Percentiles rank a stretch among this genome's conserved stretches.
These are phyloP conservation scores for Paramecium sexaurelia DNA, from an alignment of 73 alveolate species.

Conservation along the genomic window DNA sequence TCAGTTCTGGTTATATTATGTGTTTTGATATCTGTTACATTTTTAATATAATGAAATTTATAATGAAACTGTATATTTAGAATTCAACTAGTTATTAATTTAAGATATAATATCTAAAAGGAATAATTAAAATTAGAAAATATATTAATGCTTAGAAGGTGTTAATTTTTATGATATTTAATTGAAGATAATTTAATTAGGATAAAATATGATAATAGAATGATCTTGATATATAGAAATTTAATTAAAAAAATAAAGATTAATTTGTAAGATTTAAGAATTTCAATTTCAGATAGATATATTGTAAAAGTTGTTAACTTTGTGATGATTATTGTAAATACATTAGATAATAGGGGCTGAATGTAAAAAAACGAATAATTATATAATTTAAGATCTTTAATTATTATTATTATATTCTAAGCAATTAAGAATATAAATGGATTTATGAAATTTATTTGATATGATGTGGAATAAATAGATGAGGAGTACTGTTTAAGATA, in stretches of 20 bases:
- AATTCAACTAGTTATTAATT: no score
- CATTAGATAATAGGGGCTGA: constrained; percentile 24
- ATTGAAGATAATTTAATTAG: no score
- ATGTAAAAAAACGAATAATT: neutral
- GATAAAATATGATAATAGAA: no score
- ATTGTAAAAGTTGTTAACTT: neutral
- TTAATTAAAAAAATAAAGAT: constrained; percentile 23
- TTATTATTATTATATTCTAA: neutral
- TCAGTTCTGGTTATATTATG: no score
- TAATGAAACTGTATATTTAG: no score
- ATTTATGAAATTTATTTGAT: constrained; percentile 10
- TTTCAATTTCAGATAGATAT: neutral
- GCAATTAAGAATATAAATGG: neutral
- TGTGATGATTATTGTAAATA: neutral
- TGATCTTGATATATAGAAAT: constrained; percentile 15
- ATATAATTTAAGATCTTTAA: neutral
- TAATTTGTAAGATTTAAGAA: constrained; percentile 36
- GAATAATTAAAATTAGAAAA: constrained; percentile 9
- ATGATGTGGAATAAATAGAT: constrained; percentile 34
- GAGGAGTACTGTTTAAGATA: neutral
- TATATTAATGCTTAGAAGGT: neutral
- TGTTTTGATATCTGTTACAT: no score
- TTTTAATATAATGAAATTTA: no score
- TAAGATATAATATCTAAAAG: neutral
- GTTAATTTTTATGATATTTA: neutral